These are phyloP conservation scores for Camellia sinensis DNA, from an alignment of 148 eudicot genomes.

Conservation along the genomic window DNA sequence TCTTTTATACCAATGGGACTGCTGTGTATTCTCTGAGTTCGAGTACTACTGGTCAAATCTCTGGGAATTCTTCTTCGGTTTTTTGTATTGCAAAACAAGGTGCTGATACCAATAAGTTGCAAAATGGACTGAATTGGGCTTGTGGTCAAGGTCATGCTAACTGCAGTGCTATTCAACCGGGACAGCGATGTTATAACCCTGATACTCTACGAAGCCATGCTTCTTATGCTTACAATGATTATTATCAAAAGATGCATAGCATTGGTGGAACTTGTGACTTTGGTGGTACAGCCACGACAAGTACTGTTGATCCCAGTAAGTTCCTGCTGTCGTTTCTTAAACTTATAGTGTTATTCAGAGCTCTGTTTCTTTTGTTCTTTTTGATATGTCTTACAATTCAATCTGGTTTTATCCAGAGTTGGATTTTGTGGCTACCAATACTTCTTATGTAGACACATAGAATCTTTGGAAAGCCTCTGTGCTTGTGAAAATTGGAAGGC, in stretches of 20 bases:
- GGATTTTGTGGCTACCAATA: too few species aligned
- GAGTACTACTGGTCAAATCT: constrained; percentile 29
- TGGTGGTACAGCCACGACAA: constrained; percentile 70
- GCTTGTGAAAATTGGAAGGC: too few species aligned
- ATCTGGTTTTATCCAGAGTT: too few species aligned
- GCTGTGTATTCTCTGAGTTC: constrained; percentile 63
- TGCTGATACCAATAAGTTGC: constrained; percentile 56
- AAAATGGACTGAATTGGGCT: constrained; percentile 83
- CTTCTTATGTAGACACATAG: too few species aligned
- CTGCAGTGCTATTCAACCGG: constrained; percentile 79
- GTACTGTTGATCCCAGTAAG: constrained; percentile 85
- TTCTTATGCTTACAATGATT: constrained; percentile 91
- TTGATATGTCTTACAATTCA: background rate
- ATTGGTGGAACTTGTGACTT: constrained; percentile 93
- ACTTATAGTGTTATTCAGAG: background rate
- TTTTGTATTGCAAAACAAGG: constrained; percentile 72
- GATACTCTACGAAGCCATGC: constrained; percentile 85
- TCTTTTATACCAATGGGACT: constrained; percentile 67
- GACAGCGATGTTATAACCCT: constrained; percentile 73
- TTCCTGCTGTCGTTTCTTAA: background rate
- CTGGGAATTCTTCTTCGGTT: constrained; percentile 48
- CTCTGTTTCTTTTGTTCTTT: background rate
- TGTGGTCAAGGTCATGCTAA: constrained; percentile 89
- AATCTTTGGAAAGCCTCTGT: too few species aligned
- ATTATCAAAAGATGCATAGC: constrained; percentile 76